phyloP scores from a whole-genome alignment of 495 filamentous ascomycete species.

The Parachaetomium inaequale region DNA sequence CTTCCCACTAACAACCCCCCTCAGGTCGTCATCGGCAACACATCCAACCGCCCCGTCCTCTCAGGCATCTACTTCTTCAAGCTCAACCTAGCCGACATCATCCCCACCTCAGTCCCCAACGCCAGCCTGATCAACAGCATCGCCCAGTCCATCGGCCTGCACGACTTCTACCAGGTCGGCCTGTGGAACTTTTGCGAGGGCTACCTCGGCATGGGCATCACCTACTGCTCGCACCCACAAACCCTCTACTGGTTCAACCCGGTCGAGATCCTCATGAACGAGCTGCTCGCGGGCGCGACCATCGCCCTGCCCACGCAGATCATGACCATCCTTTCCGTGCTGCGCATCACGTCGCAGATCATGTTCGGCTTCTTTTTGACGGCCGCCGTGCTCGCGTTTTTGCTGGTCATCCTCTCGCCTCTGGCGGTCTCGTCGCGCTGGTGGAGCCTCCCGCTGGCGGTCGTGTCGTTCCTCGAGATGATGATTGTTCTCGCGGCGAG shows the following conservation, averaged over 20 bases:
- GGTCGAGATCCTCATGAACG: constrained; percentile 68
- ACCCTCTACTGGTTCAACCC: constrained; percentile 88
- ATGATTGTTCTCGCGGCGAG: constrained; percentile 65
- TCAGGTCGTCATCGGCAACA: constrained; percentile 66
- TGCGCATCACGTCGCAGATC: constrained; percentile 73
- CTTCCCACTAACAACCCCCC: constrained; percentile 14
- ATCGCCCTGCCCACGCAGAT: constrained; percentile 76
- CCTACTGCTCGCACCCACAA: constrained; percentile 63
- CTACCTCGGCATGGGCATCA: constrained; percentile 68
- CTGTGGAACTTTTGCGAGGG: constrained; percentile 90
- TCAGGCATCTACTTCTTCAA: constrained; percentile 75
- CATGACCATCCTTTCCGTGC: constrained; percentile 65
- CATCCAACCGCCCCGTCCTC: constrained; percentile 55
- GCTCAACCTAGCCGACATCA: constrained; percentile 78
- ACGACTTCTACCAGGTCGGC: constrained; percentile 93
- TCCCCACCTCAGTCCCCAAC: constrained; percentile 71
- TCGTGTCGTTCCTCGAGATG: constrained; percentile 64
- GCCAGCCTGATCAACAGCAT: constrained; percentile 78
- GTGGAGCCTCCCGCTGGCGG: constrained; percentile 45
- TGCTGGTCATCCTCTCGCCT: constrained; percentile 49
- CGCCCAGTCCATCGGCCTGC: constrained; percentile 80
- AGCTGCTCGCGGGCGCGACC: constrained; percentile 76
- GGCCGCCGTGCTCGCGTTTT: constrained; percentile 60
- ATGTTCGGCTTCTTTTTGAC: constrained; percentile 90
- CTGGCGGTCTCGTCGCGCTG: constrained; percentile 44